Conservation (phyloP, 768 basidiomycete genomes). For the Russula foetens region DNA sequence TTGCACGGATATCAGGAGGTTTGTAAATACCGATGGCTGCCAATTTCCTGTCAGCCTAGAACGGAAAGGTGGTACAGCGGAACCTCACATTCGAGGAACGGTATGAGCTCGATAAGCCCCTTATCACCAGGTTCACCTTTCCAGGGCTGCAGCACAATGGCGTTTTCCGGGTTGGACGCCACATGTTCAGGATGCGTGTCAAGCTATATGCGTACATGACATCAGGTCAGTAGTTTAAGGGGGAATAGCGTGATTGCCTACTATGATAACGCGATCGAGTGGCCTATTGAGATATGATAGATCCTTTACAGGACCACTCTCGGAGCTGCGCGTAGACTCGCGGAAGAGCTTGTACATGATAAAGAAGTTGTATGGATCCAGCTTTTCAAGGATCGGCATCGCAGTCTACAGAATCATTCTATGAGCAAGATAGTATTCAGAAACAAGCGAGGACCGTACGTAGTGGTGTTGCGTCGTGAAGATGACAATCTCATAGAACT, state of each 20-base stretch:
- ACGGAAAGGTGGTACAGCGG: neutral
- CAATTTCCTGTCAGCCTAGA: neutral
- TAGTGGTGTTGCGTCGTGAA: constrained; percentile 89
- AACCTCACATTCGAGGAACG: constrained; percentile 85
- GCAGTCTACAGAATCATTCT: constrained; percentile 55
- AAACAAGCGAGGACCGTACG: constrained; percentile 37
- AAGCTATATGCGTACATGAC: constrained; percentile 70
- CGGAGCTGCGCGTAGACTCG: constrained; percentile 77
- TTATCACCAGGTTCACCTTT: constrained; percentile 65
- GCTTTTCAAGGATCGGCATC: constrained; percentile 78
- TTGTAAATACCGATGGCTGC: constrained; percentile 90
- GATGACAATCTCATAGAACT: constrained; percentile 96
- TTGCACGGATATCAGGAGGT: constrained; percentile 78
- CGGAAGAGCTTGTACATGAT: constrained; percentile 88
- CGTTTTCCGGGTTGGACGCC: constrained; percentile 79
- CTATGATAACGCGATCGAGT: constrained; percentile 15
- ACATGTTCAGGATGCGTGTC: constrained; percentile 80
- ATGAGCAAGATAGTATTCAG: neutral
- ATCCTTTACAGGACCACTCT: constrained; percentile 89
- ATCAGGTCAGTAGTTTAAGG: constrained; percentile 43
- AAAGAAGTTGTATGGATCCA: constrained; percentile 89
- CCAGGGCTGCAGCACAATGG: constrained; percentile 81
- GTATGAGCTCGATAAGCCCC: constrained; percentile 86
- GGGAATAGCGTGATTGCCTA: neutral
- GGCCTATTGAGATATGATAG: constrained; percentile 85